A percentile compares a stretch with the other conserved stretches of the same genome.
Conservation (phyloP, 1,139 yeast species). For the Oligophagozyma castellii region DNA sequence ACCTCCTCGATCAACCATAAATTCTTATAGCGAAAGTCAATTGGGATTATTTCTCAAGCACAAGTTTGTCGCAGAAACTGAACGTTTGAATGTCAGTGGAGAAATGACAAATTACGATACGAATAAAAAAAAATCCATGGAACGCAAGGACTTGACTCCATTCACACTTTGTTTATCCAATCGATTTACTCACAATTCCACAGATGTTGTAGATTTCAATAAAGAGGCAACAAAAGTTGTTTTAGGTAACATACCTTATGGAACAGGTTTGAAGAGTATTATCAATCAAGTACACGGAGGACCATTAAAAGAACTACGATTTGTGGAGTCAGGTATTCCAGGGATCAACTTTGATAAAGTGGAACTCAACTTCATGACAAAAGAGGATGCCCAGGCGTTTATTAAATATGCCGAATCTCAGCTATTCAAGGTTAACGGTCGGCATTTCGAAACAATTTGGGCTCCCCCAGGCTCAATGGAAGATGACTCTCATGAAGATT, state of each 20-base stretch:
- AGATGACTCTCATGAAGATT: constrained; percentile 1
- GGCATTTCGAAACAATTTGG: constrained; percentile 30
- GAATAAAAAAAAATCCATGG: not conserved
- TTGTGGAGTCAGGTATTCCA: constrained; percentile 4
- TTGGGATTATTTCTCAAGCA: too few species aligned
- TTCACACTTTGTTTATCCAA: too few species aligned
- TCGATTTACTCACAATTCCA: too few species aligned
- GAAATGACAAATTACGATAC: constrained; percentile 1
- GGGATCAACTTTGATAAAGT: constrained; percentile 15
- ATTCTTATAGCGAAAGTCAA: not conserved
- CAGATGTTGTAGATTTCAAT: constrained; percentile 1
- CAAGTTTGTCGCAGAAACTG: constrained; percentile 1
- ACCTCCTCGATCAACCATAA: not conserved
- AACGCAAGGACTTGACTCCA: not conserved
- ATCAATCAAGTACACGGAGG: constrained; percentile 60
- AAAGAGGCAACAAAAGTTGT: constrained; percentile 17
- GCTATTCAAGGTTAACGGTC: constrained; percentile 50
- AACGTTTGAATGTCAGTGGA: constrained; percentile 2
- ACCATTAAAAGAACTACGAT: constrained; percentile 34
- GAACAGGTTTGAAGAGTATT: constrained; percentile 36
- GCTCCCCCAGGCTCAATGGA: constrained; percentile 7
- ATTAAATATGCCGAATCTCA: constrained; percentile 42
- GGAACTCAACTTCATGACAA: constrained; percentile 41
- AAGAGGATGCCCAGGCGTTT: constrained; percentile 44
- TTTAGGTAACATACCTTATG: constrained; percentile 27